These are phyloP conservation scores for Talaromyces piceae DNA, from an alignment of 2,329 filamentous ascomycete species.

Conservation along the genomic window DNA sequence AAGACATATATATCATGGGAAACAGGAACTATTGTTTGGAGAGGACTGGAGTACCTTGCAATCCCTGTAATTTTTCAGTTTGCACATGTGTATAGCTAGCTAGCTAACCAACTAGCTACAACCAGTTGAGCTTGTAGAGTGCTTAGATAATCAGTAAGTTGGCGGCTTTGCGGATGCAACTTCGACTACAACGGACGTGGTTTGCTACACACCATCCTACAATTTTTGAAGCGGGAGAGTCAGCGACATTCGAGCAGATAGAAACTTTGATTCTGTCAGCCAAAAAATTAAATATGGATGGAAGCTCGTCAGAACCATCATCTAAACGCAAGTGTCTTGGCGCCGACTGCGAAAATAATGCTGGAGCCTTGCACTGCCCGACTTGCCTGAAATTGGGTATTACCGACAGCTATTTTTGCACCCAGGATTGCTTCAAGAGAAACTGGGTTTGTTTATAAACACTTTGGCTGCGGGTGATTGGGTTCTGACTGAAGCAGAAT, in stretches of 20 bases:
- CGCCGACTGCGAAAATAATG: constrained; percentile 72
- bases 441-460: constrained; percentile 65
- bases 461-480: neutral
- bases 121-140: neutral
- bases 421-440: constrained; percentile 92
- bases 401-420: constrained; percentile 62
- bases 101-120: too few relatives aligned
- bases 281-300: neutral
- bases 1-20: too few relatives aligned
- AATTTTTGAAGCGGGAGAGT: too few relatives aligned
- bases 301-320: neutral
- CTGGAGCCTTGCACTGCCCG: constrained; percentile 75
- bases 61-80: too few relatives aligned
- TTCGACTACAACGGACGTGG: too few relatives aligned
- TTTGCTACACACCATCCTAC: too few relatives aligned
- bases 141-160: neutral
- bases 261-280: neutral
- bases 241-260: too few relatives aligned
- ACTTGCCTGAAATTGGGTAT: constrained; percentile 81
- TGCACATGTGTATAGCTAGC: too few relatives aligned
- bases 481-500: constrained; percentile 9
- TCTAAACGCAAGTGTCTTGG: constrained; percentile 52
- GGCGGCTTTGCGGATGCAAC: too few relatives aligned
- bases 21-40: too few relatives aligned
- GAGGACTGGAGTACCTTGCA: too few relatives aligned